Evolutionary conservation across 2,329 filamentous ascomycete genomes (phyloP), one percentile per base, ranked within the genome.

Genomic region (Xylariales sp.): DNA sequence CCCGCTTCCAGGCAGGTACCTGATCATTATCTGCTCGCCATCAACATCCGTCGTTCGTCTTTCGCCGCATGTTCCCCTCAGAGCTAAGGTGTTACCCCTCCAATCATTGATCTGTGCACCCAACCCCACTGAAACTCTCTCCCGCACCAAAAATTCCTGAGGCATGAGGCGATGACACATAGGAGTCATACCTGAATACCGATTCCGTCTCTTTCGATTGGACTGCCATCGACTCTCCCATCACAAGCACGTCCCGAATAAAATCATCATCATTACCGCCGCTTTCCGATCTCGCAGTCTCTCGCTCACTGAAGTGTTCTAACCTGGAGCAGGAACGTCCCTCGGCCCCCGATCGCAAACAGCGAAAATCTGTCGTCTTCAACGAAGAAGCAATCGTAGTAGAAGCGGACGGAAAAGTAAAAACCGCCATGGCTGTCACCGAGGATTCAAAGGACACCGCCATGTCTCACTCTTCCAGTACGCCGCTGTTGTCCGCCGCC

Each of bases 331-430:
- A n/a, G n/a, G n/a, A n/a, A n/a, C n/a, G 48, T 24, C 55, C 56
- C 43, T 41, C 48, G 35, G 53, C 54, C 37, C 56, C 62, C 54
- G 76, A 82, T 57, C 76, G 78, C 61, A 89, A 86, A 66, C 81
- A 84, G 59, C 86, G 90, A 70, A 95, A 97, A 71, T 94, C 88
- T 34, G 91, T 97, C 59, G 84, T 89, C 51, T 97, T 97, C 66
- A 90, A 84, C 62, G 86, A 93, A 67, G 87, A 88, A 59, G 80
- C 88, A 56, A 78, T 86, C 52, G 82, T 95, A 57, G 90, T 96
- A 64, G 87, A 95, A 72, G 80, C 81, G 66, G 87, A 95, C 75
- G 91, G 91, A 57, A 80, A 84, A 62, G 81, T 96, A 61, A n/a
- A n/a, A n/a, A 88, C 80, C 58, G 82, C 86, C 68, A 76, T 80